Base-by-base conservation (phyloP, 2,329 filamentous ascomycete species). In the Alternaria infectoria region DNA sequence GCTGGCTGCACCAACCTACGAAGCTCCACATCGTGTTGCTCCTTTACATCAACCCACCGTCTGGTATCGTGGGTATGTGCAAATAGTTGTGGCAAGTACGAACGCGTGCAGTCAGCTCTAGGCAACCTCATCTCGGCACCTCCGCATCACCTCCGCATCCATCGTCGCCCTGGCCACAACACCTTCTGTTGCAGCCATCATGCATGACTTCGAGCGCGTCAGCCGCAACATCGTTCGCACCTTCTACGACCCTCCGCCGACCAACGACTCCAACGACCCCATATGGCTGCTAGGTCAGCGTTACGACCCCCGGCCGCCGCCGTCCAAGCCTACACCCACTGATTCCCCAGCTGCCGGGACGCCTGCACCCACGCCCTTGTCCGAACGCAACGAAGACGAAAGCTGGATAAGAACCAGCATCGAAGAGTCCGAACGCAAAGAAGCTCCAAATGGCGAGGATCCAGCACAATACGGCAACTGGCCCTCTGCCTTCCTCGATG, bases 241-340 rank as follows among this genome's bases (percentile, higher is more conserved):
- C 82, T 90, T 98, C 75, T 97, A 93, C 91, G 94, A 97, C 72
- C 93, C 93, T 0, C 90, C 94, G 68, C 94, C 93, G 6, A 88
- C 87, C 66, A 97, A 97, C 81, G 90, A 97, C 77, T 84, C 89
- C 61, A 79, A 82, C 62, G 85, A 86, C 40, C 88, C 92, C 12
- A 92, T 97, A 66, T 98, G 95, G 94, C 96, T 93, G 75, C 84
- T 98, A 50, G 90, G 90, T 44, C 80, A 81, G 72, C 80, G 85
- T 71, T 91, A 91, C 78, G 81, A 83, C 58, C 68, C 73, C 28
- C 61, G 69, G 40, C 61, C 74, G 36, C 62, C 74, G 28, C 67
- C 74, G 47, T 69, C 74, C 45, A 73, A 63, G 66, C 64, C 71
- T 23, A 32, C 68, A 23, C 62, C 71, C 23, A 65, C 32, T 46